A percentile compares a stretch with the other conserved stretches of the same genome.
Evolutionary conservation across 768 basidiomycete species (phyloP).

Genomic region (Lactarius psammicola): DNA sequence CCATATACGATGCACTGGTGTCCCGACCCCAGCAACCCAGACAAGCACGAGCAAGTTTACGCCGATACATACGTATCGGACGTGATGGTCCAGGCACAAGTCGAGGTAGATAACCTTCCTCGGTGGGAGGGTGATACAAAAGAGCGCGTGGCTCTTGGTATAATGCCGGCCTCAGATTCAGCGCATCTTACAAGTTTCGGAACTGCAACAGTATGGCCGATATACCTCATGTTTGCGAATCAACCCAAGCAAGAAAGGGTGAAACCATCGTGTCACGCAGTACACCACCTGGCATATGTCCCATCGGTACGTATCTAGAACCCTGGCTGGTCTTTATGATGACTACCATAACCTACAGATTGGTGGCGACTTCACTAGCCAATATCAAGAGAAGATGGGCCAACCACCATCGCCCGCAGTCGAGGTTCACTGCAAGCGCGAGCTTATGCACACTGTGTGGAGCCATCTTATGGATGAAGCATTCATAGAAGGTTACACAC

Average conservation of each 20-base stretch:
- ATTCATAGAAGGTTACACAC: conserved; percentile 30
- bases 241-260: background rate
- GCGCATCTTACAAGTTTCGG: background rate
- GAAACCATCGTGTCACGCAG: background rate
- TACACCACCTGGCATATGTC: background rate
- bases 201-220: background rate
- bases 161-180: background rate
- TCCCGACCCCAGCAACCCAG: background rate
- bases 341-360: background rate
- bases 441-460: conserved; percentile 32
- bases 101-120: background rate
- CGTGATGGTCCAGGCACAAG: background rate
- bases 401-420: background rate
- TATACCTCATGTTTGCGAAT: background rate
- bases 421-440: conserved; percentile 29
- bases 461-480: conserved; percentile 26
- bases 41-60: background rate
- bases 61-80: background rate
- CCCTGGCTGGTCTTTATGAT: no score
- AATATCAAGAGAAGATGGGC: background rate
- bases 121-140: background rate
- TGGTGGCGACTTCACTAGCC: background rate
- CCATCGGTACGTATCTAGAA: background rate
- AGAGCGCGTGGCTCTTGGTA: background rate
- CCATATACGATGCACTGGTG: background rate